These are phyloP conservation scores for Aspergillus flavus DNA, from an alignment of 2,329 filamentous ascomycete species.

Conservation along the genomic window DNA sequence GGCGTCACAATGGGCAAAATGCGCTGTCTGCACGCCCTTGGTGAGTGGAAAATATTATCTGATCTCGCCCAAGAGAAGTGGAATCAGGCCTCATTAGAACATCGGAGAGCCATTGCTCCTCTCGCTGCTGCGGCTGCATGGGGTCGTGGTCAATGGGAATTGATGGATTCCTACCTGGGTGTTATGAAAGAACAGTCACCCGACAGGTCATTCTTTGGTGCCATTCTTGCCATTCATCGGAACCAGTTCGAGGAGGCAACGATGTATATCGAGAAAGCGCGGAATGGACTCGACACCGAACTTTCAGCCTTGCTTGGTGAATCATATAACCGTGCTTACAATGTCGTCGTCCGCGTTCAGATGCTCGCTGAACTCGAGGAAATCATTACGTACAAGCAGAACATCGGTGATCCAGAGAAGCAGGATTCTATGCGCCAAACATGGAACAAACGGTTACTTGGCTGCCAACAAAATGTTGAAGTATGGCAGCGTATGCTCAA, in stretches of 20 bases:
- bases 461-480: slow-evolving; percentile 95
- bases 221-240: slow-evolving; percentile 89
- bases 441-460: slow-evolving; percentile 93
- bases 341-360: slow-evolving; percentile 96
- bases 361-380: slow-evolving; percentile 99
- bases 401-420: slow-evolving; percentile 75
- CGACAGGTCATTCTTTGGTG: slow-evolving; percentile 95
- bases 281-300: slow-evolving; percentile 93
- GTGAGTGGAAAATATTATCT: slow-evolving; percentile 94
- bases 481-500: slow-evolving; percentile 99
- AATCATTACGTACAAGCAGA: slow-evolving; percentile 96
- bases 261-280: slow-evolving; percentile 85
- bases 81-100: slow-evolving; percentile 83
- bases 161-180: slow-evolving; percentile 95
- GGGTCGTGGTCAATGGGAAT: slow-evolving; percentile 94
- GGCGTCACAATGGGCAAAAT: slow-evolving; percentile 99
- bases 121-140: slow-evolving; percentile 94
- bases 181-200: slow-evolving; percentile 94
- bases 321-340: slow-evolving; percentile 95
- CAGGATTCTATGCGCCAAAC: slow-evolving; percentile 88
- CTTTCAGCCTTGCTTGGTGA: slow-evolving; percentile 95
- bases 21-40: slow-evolving; percentile 94
- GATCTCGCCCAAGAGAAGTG: slow-evolving; percentile 89
- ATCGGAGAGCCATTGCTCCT: slow-evolving; percentile 87
- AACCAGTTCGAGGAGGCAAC: slow-evolving; percentile 93